These are phyloP conservation scores for Daldinia eschscholtzii DNA, from an alignment of 2,329 filamentous ascomycete species.

Conservation along the genomic window DNA sequence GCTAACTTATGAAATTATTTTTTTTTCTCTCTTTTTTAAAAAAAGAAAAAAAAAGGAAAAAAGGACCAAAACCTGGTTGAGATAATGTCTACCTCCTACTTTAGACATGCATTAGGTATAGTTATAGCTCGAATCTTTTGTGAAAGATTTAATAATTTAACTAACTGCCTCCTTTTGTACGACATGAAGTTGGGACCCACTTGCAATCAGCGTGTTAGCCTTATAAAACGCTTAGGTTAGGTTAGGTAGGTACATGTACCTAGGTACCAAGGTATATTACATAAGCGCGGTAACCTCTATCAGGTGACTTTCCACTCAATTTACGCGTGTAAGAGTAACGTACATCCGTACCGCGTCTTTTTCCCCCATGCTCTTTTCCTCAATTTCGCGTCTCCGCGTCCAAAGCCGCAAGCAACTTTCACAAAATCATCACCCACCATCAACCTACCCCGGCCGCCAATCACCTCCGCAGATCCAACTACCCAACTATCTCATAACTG, in stretches of 20 bases:
- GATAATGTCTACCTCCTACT: background rate
- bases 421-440: conserved; percentile 18
- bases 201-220: no score
- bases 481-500: background rate
- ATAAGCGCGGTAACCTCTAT: background rate
- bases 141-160: no score
- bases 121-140: no score
- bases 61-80: background rate
- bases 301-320: conserved; percentile 16
- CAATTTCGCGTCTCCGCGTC: conserved; percentile 40
- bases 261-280: background rate
- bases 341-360: conserved; percentile 34
- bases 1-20: background rate
- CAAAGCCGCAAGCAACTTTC: conserved; percentile 15
- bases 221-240: no score
- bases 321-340: conserved; percentile 26
- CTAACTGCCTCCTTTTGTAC: no score
- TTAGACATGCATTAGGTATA: background rate
- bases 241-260: no score
- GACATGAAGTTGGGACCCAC: no score
- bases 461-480: conserved; percentile 30
- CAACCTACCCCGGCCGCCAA: conserved; percentile 27
- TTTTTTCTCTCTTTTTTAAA: background rate
- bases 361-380: conserved; percentile 14
- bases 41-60: no score